A percentile compares a stretch with the other conserved stretches of the same genome.
Conservation (phyloP, 257 asterid genomes). For the Misopates orontium region DNA sequence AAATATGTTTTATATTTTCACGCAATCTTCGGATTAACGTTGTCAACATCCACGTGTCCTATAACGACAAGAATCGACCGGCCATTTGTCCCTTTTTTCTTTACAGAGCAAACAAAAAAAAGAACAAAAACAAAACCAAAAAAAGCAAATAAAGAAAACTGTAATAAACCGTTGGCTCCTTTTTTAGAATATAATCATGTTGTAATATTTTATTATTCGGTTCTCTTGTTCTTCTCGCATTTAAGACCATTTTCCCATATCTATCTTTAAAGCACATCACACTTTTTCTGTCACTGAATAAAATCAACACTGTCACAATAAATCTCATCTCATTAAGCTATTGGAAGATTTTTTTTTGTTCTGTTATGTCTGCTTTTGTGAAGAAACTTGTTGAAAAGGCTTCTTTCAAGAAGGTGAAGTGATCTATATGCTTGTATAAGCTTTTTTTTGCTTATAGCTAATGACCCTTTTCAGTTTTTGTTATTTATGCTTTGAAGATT, state of each 20-base stretch:
- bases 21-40: constrained; percentile 58
- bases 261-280: background rate
- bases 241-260: constrained; percentile 19
- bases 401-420: constrained; percentile 73
- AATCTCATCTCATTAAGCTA: background rate
- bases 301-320: background rate
- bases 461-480: no score
- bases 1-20: constrained; percentile 29
- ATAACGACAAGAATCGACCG: constrained; percentile 33
- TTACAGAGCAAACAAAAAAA: background rate
- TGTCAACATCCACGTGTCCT: constrained; percentile 61
- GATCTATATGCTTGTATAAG: background rate
- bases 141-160: constrained; percentile 25
- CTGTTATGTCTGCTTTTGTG: constrained; percentile 50
- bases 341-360: background rate
- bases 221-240: constrained; percentile 23
- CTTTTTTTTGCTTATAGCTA: no score
- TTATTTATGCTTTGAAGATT: background rate
- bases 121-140: no score
- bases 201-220: constrained; percentile 24
- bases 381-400: constrained; percentile 93
- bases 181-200: background rate
- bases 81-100: constrained; percentile 31
- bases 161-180: constrained; percentile 45
- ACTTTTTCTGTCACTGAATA: background rate